Percentiles rank a stretch among this genome's conserved stretches.
Evolutionary conservation across 2,329 filamentous ascomycete species (phyloP).

Genomic region (Tolypocladium cylindrosporum): DNA sequence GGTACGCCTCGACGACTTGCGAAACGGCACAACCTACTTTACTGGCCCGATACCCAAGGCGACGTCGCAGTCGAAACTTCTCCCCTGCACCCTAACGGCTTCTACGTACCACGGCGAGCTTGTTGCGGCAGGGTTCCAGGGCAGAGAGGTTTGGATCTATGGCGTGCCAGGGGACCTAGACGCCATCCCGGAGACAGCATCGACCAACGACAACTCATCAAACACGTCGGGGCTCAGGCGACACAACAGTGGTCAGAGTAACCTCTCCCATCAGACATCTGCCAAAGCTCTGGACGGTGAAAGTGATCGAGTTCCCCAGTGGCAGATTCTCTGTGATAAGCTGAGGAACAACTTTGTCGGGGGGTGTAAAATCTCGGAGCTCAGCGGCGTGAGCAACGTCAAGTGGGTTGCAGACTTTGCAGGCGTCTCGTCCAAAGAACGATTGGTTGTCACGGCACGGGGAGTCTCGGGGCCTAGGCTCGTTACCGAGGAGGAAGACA

Average conservation of each 20-base stretch:
- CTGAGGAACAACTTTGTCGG: conserved; percentile 60
- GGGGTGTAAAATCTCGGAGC: conserved; percentile 54
- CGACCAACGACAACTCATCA: conserved; percentile 11
- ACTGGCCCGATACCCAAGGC: conserved; percentile 53
- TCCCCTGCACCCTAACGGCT: conserved; percentile 60
- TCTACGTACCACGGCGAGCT: conserved; percentile 61
- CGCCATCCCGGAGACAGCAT: conserved; percentile 38
- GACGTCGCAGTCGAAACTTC: conserved; percentile 43
- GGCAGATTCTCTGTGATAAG: conserved; percentile 60
- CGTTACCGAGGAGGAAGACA: conserved; percentile 58
- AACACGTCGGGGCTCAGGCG: conserved; percentile 15
- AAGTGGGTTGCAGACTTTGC: conserved; percentile 59
- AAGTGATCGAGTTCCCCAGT: conserved; percentile 45
- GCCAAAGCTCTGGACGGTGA: conserved; percentile 17
- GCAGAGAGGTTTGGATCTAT: conserved; percentile 68
- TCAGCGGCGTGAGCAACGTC: conserved; percentile 56
- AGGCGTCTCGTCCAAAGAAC: conserved; percentile 37
- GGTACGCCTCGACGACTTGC: conserved; percentile 63
- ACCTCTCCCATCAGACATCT: conserved; percentile 20
- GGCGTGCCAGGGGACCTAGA: conserved; percentile 67
- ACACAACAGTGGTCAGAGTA: conserved; percentile 18
- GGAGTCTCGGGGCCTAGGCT: conserved; percentile 51
- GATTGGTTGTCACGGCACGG: conserved; percentile 61
- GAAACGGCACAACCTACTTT: conserved; percentile 72
- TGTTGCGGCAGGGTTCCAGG: conserved; percentile 63